Evolutionary conservation across 1,284 basidiomycete genomes (phyloP).

Genomic region (Boletus mariae): DNA sequence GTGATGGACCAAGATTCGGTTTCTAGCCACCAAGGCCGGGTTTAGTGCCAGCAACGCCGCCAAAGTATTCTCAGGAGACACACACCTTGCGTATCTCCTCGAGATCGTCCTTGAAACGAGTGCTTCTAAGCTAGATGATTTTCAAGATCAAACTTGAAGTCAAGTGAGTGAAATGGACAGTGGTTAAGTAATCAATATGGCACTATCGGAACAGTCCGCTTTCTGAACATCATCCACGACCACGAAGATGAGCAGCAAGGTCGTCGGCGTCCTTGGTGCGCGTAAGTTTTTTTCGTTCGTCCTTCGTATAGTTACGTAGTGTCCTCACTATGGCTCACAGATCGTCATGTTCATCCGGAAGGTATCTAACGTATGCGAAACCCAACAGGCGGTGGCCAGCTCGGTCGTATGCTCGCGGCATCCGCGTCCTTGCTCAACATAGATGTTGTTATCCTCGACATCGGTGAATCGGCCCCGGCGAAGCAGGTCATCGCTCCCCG

Average conservation of each 20-base stretch:
- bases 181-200: background rate
- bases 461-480: constrained; percentile 77
- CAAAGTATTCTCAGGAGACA: background rate
- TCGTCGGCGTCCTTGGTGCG: constrained; percentile 27
- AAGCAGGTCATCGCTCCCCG: constrained; percentile 80
- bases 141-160: no score
- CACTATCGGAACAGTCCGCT: no score
- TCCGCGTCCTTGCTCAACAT: constrained; percentile 88
- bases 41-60: background rate
- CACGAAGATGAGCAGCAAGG: constrained; percentile 19
- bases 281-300: constrained; percentile 3
- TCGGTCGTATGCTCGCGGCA: constrained; percentile 95
- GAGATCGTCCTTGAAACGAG: constrained; percentile 63
- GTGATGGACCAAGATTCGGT: constrained; percentile 59
- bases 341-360: constrained; percentile 1
- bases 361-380: constrained; percentile 11
- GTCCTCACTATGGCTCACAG: constrained; percentile 13
- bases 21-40: constrained; percentile 44
- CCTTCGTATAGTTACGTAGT: background rate
- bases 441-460: constrained; percentile 85
- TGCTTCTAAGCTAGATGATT: background rate
- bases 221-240: no score
- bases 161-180: no score
- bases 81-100: constrained; percentile 68
- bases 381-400: constrained; percentile 87